Percentiles rank a stretch among this genome's conserved stretches.
Evolutionary conservation across 2,329 filamentous ascomycete species (phyloP).

Genomic region (Verticillium zaregamsianum): DNA sequence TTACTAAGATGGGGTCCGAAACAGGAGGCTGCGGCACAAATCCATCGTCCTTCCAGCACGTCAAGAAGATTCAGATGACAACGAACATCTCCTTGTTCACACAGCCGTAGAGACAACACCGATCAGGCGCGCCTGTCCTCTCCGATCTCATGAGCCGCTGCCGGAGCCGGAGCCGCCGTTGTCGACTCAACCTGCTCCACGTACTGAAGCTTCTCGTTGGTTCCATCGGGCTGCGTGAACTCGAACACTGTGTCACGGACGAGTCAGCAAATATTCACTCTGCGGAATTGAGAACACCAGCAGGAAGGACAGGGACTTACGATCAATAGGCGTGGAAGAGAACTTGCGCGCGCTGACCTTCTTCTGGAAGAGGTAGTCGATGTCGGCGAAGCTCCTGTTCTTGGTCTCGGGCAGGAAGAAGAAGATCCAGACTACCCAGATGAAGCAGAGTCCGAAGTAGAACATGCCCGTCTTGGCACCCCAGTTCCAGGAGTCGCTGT

Average conservation of each 20-base stretch:
- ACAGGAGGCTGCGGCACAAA: background rate
- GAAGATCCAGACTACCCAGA: conserved; percentile 76
- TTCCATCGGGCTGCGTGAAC: background rate
- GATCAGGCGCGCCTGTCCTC: no score
- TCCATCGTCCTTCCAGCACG: background rate
- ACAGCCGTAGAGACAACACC: background rate
- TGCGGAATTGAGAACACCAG: background rate
- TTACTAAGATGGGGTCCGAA: no score
- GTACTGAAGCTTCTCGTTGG: background rate
- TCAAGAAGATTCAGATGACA: background rate
- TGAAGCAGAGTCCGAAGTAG: conserved; percentile 62
- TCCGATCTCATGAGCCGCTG: background rate
- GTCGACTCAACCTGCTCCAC: background rate
- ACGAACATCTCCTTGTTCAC: background rate
- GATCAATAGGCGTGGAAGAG: conserved; percentile 18
- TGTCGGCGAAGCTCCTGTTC: conserved; percentile 52
- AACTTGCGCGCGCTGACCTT: conserved; percentile 8
- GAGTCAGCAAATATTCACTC: background rate
- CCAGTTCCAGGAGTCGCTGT: conserved; percentile 23
- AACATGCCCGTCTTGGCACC: conserved; percentile 33
- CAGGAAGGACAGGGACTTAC: conserved; percentile 15
- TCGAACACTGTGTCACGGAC: conserved; percentile 7
- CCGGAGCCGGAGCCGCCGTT: no score
- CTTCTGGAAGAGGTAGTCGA: conserved; percentile 18
- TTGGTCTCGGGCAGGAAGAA: conserved; percentile 77